Percentiles rank a stretch among this genome's conserved stretches.
Conservation (phyloP, 495 filamentous ascomycete species). For the Lasiosphaeria miniovina region DNA sequence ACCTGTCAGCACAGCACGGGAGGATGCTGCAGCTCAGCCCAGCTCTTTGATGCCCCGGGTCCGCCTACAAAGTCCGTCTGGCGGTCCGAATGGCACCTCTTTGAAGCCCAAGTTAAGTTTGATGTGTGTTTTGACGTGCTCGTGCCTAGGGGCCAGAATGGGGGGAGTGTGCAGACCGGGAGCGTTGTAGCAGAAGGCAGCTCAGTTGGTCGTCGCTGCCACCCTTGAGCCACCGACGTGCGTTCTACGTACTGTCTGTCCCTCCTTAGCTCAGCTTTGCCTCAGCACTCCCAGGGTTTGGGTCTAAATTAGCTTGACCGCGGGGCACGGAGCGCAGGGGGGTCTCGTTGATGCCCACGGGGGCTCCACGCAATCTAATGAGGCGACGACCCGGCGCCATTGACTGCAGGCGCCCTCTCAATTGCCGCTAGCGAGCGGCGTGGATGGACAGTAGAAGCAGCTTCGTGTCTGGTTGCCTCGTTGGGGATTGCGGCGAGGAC, state of each 20-base stretch:
- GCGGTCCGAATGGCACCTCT: not conserved
- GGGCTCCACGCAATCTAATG: not conserved
- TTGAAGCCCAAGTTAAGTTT: constrained; percentile 13
- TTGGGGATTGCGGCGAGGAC: too few species aligned
- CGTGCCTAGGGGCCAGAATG: constrained; percentile 11
- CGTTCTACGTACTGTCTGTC: not conserved
- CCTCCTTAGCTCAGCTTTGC: constrained; percentile 4
- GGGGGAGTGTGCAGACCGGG: not conserved
- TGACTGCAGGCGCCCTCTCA: not conserved
- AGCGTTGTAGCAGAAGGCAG: not conserved
- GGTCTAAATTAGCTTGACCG: constrained; percentile 14
- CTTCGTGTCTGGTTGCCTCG: too few species aligned
- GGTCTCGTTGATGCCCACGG: constrained; percentile 2
- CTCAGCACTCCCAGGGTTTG: constrained; percentile 3
- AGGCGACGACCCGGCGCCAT: not conserved
- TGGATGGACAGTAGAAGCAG: not conserved
- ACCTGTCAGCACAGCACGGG: too few species aligned
- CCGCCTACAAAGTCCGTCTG: not conserved
- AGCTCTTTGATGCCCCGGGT: too few species aligned
- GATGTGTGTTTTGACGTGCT: constrained; percentile 23
- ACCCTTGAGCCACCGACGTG: not conserved
- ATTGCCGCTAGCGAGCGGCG: not conserved
- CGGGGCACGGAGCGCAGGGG: constrained; percentile 17
- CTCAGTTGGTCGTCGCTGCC: constrained; percentile 3
- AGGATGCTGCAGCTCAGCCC: too few species aligned